These are phyloP conservation scores for Priceomyces melissophilus DNA, from an alignment of 805 yeast genomes.

Conservation along the genomic window DNA sequence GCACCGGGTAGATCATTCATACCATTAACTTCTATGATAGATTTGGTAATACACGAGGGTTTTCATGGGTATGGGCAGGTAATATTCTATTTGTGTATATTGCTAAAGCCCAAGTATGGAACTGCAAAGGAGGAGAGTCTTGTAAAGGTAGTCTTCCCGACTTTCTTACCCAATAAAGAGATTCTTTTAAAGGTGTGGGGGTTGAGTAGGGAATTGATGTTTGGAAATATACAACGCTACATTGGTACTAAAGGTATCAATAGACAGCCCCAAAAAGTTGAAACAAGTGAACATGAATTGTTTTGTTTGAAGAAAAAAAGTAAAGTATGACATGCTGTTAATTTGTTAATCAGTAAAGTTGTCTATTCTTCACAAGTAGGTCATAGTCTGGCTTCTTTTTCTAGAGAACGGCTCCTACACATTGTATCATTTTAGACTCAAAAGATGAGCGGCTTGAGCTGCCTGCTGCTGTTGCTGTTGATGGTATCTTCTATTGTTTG, in stretches of 20 bases:
- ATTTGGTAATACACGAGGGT: slow-evolving; percentile 72
- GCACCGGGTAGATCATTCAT: slow-evolving; percentile 39
- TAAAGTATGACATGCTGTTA: too few species aligned
- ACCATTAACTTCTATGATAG: slow-evolving; percentile 55
- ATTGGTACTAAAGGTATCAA: slow-evolving; percentile 30
- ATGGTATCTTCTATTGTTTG: slow-evolving; percentile 30
- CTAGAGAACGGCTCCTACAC: too few species aligned
- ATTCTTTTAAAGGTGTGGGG: slow-evolving; percentile 38
- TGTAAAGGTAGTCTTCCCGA: slow-evolving; percentile 39
- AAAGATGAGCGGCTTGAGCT: slow-evolving; percentile 33
- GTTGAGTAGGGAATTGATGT: slow-evolving; percentile 34
- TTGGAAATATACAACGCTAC: slow-evolving; percentile 25
- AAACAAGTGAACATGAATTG: too few species aligned
- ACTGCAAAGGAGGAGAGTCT: slow-evolving; percentile 9
- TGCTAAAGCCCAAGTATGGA: slow-evolving; percentile 36
- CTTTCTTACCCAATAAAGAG: slow-evolving; percentile 40
- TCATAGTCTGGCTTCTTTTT: too few species aligned
- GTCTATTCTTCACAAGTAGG: too few species aligned
- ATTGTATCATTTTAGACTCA: too few species aligned
- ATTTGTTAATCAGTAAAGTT: too few species aligned
- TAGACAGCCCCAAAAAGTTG: too few species aligned
- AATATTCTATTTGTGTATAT: slow-evolving; percentile 58
- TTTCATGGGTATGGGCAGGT: slow-evolving; percentile 64
- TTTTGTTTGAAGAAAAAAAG: too few species aligned
- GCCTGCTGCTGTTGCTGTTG: slow-evolving; percentile 23